A percentile compares a stretch with the other conserved stretches of the same genome.
These are phyloP conservation scores for Colletotrichum simmondsii DNA, from an alignment of 2,329 filamentous ascomycete genomes.

Conservation along the genomic window DNA sequence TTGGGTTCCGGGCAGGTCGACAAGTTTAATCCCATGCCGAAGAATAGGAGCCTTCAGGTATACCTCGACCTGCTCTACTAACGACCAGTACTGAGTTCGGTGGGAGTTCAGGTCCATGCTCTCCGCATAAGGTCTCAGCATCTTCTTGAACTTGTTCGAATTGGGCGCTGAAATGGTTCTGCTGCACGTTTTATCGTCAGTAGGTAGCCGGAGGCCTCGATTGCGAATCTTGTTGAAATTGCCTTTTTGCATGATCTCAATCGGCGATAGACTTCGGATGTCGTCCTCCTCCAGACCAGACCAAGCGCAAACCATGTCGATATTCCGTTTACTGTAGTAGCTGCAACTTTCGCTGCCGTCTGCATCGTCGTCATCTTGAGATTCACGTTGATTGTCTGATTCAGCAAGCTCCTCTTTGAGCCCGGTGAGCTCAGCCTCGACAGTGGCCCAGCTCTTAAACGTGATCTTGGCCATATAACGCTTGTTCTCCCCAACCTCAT, in stretches of 20 bases:
- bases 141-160: neutral
- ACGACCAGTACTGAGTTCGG: slow-evolving; percentile 20
- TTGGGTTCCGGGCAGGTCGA: slow-evolving; percentile 35
- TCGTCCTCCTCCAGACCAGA: slow-evolving; percentile 8
- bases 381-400: neutral
- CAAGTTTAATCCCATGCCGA: slow-evolving; percentile 30
- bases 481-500: neutral
- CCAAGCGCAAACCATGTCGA: slow-evolving; percentile 15
- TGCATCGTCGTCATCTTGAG: neutral
- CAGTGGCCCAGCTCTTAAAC: slow-evolving; percentile 31
- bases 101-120: neutral
- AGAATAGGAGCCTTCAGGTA: slow-evolving; percentile 28
- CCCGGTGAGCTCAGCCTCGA: slow-evolving; percentile 26
- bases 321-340: too few relatives aligned
- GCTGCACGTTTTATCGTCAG: neutral
- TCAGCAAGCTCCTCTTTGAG: slow-evolving; percentile 25
- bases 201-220: neutral
- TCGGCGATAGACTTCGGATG: neutral
- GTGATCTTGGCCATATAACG: slow-evolving; percentile 7
- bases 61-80: slow-evolving; percentile 34
- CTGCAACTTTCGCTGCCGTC: neutral
- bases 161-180: neutral
- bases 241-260: slow-evolving; percentile 1
- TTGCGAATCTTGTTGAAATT: too few relatives aligned
- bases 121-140: slow-evolving; percentile 28